These are phyloP conservation scores for Phytophthora hybrid DNA, from an alignment of 352 stramenopile species.

Conservation along the genomic window DNA sequence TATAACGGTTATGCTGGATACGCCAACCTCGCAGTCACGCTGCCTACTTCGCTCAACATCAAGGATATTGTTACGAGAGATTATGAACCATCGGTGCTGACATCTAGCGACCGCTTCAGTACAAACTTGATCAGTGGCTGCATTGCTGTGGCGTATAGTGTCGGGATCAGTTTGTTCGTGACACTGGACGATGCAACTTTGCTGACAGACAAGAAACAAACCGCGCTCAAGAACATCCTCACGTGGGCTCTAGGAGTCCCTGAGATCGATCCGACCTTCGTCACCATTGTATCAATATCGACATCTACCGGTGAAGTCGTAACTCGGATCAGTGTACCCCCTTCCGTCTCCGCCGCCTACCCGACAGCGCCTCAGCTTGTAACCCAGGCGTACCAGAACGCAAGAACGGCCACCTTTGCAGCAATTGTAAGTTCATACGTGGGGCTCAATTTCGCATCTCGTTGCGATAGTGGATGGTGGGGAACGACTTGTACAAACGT, in stretches of 20 bases:
- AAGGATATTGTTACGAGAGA: neutral
- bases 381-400: neutral
- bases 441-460: neutral
- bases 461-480: neutral
- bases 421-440: neutral
- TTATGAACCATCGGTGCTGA: neutral
- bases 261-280: constrained; percentile 19
- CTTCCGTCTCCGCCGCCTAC: constrained; percentile 6
- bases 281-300: constrained; percentile 1
- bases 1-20: constrained; percentile 4
- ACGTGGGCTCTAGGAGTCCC: constrained; percentile 2
- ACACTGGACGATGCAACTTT: neutral
- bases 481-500: neutral
- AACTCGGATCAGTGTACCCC: neutral
- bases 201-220: neutral
- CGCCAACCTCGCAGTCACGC: neutral
- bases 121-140: constrained; percentile 12
- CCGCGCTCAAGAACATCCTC: constrained; percentile 7
- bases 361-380: neutral
- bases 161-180: neutral
- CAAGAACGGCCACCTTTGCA: neutral
- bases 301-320: constrained; percentile 3
- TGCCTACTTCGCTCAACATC: neutral
- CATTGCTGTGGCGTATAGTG: constrained; percentile 5
- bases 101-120: neutral